Evolutionary conservation across 2,329 filamentous ascomycete genomes (phyloP), one percentile per base, ranked within the genome.

Genomic region (Colletotrichum sublineola): DNA sequence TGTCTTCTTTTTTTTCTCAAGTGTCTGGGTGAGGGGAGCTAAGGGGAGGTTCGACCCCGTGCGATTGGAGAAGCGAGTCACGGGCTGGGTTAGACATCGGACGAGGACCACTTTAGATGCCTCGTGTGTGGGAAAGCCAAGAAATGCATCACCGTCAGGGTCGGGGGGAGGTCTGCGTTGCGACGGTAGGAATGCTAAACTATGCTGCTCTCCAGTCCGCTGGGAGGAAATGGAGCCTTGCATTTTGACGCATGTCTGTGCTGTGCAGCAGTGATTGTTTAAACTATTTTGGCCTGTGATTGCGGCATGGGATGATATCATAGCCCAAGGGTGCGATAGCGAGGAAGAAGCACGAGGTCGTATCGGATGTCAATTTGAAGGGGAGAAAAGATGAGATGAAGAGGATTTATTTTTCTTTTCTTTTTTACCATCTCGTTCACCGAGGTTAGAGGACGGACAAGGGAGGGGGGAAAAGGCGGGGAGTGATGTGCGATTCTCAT

Each of bases 21-120:
- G 12, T 15, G 18, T 18, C 44, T 24, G 33, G 53, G 33, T 38
- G 33, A 56, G 20, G 55, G n/a, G 55, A 42, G 36, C 40, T 40
- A 11, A 5, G 31, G 52, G 31, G 18, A 38, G 52, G 52, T n/a
- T n/a, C 36, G 24, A 36, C 33, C 33, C 12, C 5, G 50, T 14
- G 15, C 8, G 50, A 6, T n/a, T 9, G 6, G n/a, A 5, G 11
- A 14, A 38, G 36, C 11, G 12, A 40, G n/a, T 40, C 36, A 29
- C 55, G 15, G 29, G 9, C 52, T 8, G 14, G 18, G 44, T 7
- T n/a, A 29, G n/a, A 57, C 55, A 57, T 57, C 55, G 8, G 61
- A 63, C 40, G 57, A 40, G 46, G 46, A 53, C 61, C 61, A 63
- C 46, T 63, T 42, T 48, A 48, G n/a, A 14, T 53, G 60, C 60